phyloP scores from a whole-genome alignment of 257 asterid genomes.

The Striga asiatica region DNA sequence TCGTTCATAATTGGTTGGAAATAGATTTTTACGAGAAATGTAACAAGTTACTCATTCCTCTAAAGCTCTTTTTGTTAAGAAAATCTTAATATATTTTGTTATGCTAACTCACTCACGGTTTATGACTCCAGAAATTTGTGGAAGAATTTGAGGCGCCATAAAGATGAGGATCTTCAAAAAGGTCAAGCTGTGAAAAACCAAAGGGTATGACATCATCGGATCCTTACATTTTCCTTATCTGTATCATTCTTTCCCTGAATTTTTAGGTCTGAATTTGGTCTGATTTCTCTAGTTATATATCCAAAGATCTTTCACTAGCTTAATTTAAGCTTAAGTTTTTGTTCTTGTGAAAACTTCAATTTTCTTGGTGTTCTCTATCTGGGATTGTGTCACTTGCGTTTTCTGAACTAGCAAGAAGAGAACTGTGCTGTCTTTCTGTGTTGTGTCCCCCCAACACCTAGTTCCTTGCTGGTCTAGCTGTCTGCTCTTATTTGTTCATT shows the following conservation, averaged over 20 bases:
- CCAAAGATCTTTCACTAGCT: too few relatives aligned
- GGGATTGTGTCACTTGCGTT: background rate
- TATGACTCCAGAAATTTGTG: constrained; percentile 48
- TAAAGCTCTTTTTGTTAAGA: background rate
- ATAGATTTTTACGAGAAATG: background rate
- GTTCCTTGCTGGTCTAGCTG: background rate
- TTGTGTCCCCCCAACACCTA: background rate
- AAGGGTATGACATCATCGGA: constrained; percentile 35
- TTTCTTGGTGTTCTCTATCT: background rate
- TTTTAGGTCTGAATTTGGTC: too few relatives aligned
- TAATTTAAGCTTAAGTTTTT: too few relatives aligned
- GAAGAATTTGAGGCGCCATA: constrained; percentile 59
- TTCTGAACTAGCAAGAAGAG: background rate
- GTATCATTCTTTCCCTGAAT: background rate
- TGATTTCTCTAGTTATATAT: too few relatives aligned
- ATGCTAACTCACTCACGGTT: constrained; percentile 13
- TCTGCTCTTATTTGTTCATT: background rate
- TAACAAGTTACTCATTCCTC: background rate
- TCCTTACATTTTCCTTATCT: background rate
- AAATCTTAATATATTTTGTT: background rate
- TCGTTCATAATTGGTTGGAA: background rate
- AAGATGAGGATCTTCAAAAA: constrained; percentile 68
- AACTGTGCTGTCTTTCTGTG: background rate
- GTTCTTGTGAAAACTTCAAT: background rate
- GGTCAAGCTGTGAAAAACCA: constrained; percentile 86